Conservation (phyloP, 768 basidiomycete genomes). For the Cyclocybe aegerita region DNA sequence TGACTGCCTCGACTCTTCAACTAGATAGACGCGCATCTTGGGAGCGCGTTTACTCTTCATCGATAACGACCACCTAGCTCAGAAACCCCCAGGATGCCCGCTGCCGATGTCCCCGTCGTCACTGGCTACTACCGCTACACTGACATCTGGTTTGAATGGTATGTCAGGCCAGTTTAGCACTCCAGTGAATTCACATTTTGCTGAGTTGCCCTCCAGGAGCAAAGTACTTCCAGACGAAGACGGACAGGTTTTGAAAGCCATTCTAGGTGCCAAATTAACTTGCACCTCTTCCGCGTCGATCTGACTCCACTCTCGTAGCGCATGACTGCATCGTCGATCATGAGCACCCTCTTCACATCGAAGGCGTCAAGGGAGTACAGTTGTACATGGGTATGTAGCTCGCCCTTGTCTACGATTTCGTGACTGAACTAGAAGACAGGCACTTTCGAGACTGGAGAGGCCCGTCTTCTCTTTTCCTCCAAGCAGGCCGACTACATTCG, state of each 20-base stretch:
- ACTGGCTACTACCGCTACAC: slow-evolving; percentile 83
- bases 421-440: slow-evolving; percentile 32
- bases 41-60: slow-evolving; percentile 1
- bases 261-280: slow-evolving; percentile 39
- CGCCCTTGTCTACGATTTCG: background rate
- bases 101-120: slow-evolving; percentile 38
- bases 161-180: background rate
- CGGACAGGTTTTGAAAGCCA: slow-evolving; percentile 62
- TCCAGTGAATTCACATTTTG: background rate
- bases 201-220: slow-evolving; percentile 42
- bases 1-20: slow-evolving; percentile 3
- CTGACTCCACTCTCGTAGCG: slow-evolving; percentile 29
- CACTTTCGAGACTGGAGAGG: slow-evolving; percentile 69
- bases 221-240: slow-evolving; percentile 60
- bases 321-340: slow-evolving; percentile 69
- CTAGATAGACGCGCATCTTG: slow-evolving; percentile 20
- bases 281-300: background rate
- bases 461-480: slow-evolving; percentile 79
- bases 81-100: slow-evolving; percentile 14
- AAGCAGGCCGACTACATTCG: slow-evolving; percentile 83
- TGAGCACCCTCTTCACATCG: slow-evolving; percentile 68
- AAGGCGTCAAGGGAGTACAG: slow-evolving; percentile 65
- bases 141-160: slow-evolving; percentile 86
- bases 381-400: slow-evolving; percentile 60
- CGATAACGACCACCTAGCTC: slow-evolving; percentile 2